phyloP scores from a whole-genome alignment of 345 rosid species.

The Erysimum cheiranthoides region DNA sequence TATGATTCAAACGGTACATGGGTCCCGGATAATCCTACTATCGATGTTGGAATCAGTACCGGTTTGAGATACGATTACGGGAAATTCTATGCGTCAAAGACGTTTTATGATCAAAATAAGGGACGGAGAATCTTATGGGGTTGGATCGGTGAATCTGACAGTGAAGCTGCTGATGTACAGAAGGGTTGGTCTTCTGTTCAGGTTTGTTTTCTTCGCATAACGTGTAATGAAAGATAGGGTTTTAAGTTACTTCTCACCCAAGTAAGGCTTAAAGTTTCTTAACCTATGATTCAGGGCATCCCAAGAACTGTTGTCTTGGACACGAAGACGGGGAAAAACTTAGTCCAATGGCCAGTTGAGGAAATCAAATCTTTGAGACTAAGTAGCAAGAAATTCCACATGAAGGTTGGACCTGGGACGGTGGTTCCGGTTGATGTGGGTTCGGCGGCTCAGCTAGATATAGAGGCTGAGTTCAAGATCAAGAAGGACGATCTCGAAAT shows the following conservation, averaged over 20 bases:
- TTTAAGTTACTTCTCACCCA: neutral
- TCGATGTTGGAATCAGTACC: slow-evolving; percentile 39
- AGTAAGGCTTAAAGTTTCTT: neutral
- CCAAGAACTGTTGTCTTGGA: slow-evolving; percentile 80
- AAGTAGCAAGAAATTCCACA: slow-evolving; percentile 53
- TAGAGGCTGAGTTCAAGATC: slow-evolving; percentile 67
- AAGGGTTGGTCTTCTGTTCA: slow-evolving; percentile 78
- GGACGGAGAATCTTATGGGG: slow-evolving; percentile 44
- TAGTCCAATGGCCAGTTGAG: slow-evolving; percentile 87
- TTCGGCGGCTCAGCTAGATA: slow-evolving; percentile 74
- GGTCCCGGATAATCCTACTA: slow-evolving; percentile 41
- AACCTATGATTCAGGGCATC: slow-evolving; percentile 53
- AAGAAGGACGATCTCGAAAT: slow-evolving; percentile 36
- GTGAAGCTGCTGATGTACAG: slow-evolving; percentile 38
- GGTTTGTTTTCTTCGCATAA: slow-evolving; percentile 43
- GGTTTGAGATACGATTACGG: slow-evolving; percentile 45
- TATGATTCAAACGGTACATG: slow-evolving; percentile 27
- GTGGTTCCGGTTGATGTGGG: slow-evolving; percentile 64
- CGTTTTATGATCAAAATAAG: slow-evolving; percentile 45
- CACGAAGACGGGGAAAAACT: slow-evolving; percentile 59
- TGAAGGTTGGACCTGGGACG: slow-evolving; percentile 63
- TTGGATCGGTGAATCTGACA: slow-evolving; percentile 47
- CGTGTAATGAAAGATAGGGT: neutral
- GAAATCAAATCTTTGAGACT: slow-evolving; percentile 75
- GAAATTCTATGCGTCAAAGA: slow-evolving; percentile 45